Evolutionary conservation across 208 protist species (phyloP).

Genomic region (Tritrichomonas foetus): DNA sequence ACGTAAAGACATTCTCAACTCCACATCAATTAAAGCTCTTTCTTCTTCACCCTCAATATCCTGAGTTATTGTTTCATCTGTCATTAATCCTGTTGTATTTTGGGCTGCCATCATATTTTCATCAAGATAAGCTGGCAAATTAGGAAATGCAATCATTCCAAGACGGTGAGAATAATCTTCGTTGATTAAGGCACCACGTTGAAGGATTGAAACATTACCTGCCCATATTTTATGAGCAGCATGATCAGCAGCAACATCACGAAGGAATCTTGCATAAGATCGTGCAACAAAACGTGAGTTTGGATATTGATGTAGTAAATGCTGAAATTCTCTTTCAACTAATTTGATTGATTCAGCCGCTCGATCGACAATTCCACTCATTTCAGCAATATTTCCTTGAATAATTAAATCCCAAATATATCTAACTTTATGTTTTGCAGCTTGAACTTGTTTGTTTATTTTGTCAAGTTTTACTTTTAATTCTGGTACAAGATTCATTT

Average conservation of each 20-base stretch:
- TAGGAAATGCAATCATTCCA: neutral
- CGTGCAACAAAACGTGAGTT: neutral
- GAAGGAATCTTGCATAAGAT: neutral
- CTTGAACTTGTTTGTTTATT: neutral
- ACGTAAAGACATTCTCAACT: too few relatives aligned
- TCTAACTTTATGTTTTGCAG: neutral
- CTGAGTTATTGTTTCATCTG: too few relatives aligned
- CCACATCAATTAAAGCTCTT: neutral
- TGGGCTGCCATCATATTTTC: too few relatives aligned
- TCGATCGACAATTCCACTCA: neutral
- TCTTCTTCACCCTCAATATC: too few relatives aligned
- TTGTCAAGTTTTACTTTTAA: neutral
- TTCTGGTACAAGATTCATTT: neutral
- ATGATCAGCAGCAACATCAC: neutral
- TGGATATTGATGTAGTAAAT: neutral
- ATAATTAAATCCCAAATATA: conserved; percentile 28
- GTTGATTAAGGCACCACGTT: neutral
- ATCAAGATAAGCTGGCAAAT: neutral
- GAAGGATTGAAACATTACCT: neutral
- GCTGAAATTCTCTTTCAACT: neutral
- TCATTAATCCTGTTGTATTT: too few relatives aligned
- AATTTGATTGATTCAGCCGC: neutral
- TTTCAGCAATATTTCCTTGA: neutral
- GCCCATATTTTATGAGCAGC: neutral
- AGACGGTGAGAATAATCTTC: neutral